Evolutionary conservation across 345 rosid genomes (phyloP), one percentile per base, ranked within the genome.

Genomic region (Citrus australasica): DNA sequence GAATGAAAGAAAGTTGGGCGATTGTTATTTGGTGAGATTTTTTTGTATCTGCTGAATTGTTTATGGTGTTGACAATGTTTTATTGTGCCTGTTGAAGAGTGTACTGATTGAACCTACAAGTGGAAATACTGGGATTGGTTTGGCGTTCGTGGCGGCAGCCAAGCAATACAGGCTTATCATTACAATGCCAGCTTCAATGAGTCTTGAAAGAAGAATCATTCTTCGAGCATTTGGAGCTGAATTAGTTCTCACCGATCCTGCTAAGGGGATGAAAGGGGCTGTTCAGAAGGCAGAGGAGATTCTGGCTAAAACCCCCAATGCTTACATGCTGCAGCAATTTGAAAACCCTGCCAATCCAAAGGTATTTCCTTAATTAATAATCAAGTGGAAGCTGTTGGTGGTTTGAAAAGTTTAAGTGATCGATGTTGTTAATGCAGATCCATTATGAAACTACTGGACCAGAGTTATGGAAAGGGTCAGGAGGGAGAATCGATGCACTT

Each of bases 371-470:
- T 48, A 33, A 48, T 64, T 62, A 9, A 32, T 53, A 16, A 10
- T 70, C 40, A 79, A n/a, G 48, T 66, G 76, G 33, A 51, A 67
- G 60, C 56, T 48, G 13, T 75, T 68, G 66, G 69, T 3, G 46
- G 33, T 72, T 70, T 42, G 27, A 71, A 67, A 48, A 53, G 68
- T 70, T n/a, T 11, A 37, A 68, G 33, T 60, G 5, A 69, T 74
- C 22, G 16, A 5, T 40, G 17, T 38, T 10, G 42, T 77, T 28
- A 3, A 11, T 84, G 78, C 73, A 92, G 98, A 82, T 95, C 17
- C 98, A 95, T 77, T 93, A 91, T 69, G 95, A 95, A 85, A 91
- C 97, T 67, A 95, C 98, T 7, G 98, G 98, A 82, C 98, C 97
- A 69, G 98, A 93, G 88, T 80, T 95, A 79, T 93, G 98, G 98